Evolutionary conservation across 495 filamentous ascomycete species (phyloP).

Genomic region (Trichoderma erinaceum): DNA sequence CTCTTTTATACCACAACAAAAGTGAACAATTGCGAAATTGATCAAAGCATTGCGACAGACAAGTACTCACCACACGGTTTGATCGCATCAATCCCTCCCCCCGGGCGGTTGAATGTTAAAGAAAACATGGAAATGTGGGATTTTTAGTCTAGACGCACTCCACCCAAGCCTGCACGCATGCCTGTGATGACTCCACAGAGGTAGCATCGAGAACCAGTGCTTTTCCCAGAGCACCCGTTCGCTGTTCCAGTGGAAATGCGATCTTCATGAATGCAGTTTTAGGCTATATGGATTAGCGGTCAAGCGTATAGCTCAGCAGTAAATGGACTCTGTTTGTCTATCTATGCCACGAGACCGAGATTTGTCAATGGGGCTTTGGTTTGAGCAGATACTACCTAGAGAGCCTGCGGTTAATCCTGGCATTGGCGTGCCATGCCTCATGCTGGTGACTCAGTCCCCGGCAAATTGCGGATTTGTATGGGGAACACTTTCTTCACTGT

Average conservation of each 20-base stretch:
- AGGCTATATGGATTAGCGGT: neutral
- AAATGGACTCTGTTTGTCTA: too few relatives aligned
- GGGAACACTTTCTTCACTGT: neutral
- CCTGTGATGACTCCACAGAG: neutral
- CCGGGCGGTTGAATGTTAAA: neutral
- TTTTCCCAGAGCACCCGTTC: neutral
- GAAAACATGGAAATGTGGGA: neutral
- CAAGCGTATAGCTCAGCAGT: neutral
- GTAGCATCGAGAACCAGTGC: neutral
- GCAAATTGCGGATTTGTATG: neutral
- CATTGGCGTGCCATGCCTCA: too few relatives aligned
- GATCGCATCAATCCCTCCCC: neutral
- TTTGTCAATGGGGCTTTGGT: too few relatives aligned
- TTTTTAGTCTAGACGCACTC: neutral
- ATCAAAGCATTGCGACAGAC: neutral
- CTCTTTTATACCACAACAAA: neutral
- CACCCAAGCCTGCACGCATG: neutral
- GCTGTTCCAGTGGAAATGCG: neutral
- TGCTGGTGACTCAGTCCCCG: too few relatives aligned
- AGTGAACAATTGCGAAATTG: neutral
- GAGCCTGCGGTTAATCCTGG: too few relatives aligned
- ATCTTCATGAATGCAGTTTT: neutral
- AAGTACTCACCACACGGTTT: neutral
- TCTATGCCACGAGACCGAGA: too few relatives aligned
- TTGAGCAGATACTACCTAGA: too few relatives aligned